These are phyloP conservation scores for Dichotomocladium elegans DNA, from an alignment of 371 early-diverging fungal genomes.

Conservation along the genomic window DNA sequence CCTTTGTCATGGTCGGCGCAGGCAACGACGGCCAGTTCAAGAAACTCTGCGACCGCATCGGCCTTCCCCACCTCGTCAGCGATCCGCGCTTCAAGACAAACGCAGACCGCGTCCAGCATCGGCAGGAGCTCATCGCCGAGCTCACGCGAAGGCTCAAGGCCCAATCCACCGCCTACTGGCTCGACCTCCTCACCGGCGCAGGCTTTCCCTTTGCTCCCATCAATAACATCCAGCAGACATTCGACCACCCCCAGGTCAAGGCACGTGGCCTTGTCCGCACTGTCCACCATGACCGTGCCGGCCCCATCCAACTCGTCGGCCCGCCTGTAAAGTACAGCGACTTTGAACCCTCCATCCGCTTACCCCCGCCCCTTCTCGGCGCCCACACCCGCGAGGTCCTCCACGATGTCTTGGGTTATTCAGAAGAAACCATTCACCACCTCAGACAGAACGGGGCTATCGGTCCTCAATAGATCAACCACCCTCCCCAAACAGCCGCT, in stretches of 20 bases:
- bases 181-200: slow-evolving; percentile 57
- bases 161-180: slow-evolving; percentile 59
- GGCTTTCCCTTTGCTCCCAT: slow-evolving; percentile 87
- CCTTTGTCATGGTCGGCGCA: slow-evolving; percentile 82
- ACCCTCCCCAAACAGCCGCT: not conserved
- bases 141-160: slow-evolving; percentile 48
- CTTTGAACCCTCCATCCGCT: slow-evolving; percentile 59
- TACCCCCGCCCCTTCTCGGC: slow-evolving; percentile 85
- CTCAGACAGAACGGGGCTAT: slow-evolving; percentile 34
- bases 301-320: slow-evolving; percentile 73
- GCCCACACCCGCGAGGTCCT: slow-evolving; percentile 83
- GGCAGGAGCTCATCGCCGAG: slow-evolving; percentile 54
- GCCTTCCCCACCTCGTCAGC: slow-evolving; percentile 41
- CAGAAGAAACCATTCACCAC: slow-evolving; percentile 33
- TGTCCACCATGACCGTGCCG: slow-evolving; percentile 79
- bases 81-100: slow-evolving; percentile 65
- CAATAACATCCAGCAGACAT: slow-evolving; percentile 81
- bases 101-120: slow-evolving; percentile 67
- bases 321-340: slow-evolving; percentile 80
- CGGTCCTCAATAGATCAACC: slow-evolving; percentile 14
- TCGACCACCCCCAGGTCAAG: slow-evolving; percentile 82
- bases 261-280: slow-evolving; percentile 76
- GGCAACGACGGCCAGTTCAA: slow-evolving; percentile 86
- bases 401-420: slow-evolving; percentile 54
- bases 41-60: slow-evolving; percentile 55